phyloP scores from a whole-genome alignment of 2,329 filamentous ascomycete genomes.

The Botrytis galanthina region DNA sequence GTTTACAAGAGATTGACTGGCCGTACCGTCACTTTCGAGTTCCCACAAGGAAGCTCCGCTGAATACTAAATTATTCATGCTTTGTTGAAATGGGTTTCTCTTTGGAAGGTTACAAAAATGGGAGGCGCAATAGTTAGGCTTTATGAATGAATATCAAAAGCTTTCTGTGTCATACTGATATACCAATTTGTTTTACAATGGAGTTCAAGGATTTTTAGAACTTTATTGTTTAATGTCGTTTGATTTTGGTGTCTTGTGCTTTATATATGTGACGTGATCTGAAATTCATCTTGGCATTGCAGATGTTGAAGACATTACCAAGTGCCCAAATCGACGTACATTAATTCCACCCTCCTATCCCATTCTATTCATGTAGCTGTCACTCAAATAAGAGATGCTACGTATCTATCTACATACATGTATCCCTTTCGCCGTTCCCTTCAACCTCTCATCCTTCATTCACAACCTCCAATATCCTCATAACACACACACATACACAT shows the following conservation, averaged over 20 bases:
- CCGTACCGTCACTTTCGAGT: slow-evolving; percentile 96
- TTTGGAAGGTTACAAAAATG: slow-evolving; percentile 11
- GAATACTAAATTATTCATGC: slow-evolving; percentile 68
- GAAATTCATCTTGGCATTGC: neutral
- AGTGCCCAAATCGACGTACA: neutral
- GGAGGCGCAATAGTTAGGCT: slow-evolving; percentile 20
- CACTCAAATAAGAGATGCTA: neutral
- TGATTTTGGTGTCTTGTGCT: neutral
- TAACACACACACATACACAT: neutral
- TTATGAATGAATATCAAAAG: slow-evolving; percentile 22
- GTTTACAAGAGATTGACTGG: slow-evolving; percentile 98
- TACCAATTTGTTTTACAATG: slow-evolving; percentile 17
- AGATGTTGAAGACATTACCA: neutral
- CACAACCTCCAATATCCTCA: neutral
- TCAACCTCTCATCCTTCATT: neutral
- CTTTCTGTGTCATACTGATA: slow-evolving; percentile 19
- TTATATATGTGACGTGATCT: no score
- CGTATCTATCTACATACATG: neutral
- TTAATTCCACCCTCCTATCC: neutral
- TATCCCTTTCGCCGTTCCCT: neutral
- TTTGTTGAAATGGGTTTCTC: slow-evolving; percentile 14
- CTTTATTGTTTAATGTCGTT: neutral
- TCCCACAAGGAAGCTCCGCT: slow-evolving; percentile 76
- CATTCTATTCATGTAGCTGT: no score
- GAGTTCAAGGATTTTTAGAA: slow-evolving; percentile 4